Evolutionary conservation across 768 basidiomycete genomes (phyloP), one percentile per base, ranked within the genome.

Genomic region (Mycena capillaripes): DNA sequence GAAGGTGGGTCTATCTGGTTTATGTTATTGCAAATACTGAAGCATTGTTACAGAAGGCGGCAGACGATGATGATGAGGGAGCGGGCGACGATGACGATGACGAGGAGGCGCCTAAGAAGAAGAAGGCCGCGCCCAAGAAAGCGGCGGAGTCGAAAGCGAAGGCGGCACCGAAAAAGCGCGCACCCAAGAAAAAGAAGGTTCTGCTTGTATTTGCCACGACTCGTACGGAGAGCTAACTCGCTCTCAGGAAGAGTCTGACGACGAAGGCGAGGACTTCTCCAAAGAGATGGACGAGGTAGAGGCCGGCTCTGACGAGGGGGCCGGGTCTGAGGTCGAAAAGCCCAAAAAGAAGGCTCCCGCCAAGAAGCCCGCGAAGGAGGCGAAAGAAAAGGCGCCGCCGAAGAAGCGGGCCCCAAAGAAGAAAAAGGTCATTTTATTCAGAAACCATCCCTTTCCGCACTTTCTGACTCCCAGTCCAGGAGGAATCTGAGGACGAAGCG

Each of bases 331-430:
- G 36, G 56, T 38, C 12, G 56, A 58, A 36, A 58, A 58, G 36
- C 56, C 56, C 36, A 87, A 86, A 65, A 81, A 84, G 72, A 70
- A 78, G 56, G 86, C 85, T 30, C 79, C 83, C 11, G 73, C 80
- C 36, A 85, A 82, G 76, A 83, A 81, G 55, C 75, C 81, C 2
- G 78, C 81, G 44, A 59, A 72, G 32, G 79, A 81, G 57, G 88
- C 86, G 78, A 89, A 87, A 78, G 81, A 82, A 73, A 79, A 74
- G 59, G 80, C 81, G 73, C 86, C 84, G 73, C 80, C 76, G 2
- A 69, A 69, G 46, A 74, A 74, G 46, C 71, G 71, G 27, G 73
- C 66, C 12, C 50, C 66, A 46, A 89, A 87, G 79, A 88, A 87
- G 79, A 82, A 82, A 71, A 79, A 79, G 79, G 82, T 80, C 12